Percentiles rank a stretch among this genome's conserved stretches.
These are phyloP conservation scores for Coemansia sp. DNA, from an alignment of 192 early-diverging fungal genomes.

Conservation along the genomic window DNA sequence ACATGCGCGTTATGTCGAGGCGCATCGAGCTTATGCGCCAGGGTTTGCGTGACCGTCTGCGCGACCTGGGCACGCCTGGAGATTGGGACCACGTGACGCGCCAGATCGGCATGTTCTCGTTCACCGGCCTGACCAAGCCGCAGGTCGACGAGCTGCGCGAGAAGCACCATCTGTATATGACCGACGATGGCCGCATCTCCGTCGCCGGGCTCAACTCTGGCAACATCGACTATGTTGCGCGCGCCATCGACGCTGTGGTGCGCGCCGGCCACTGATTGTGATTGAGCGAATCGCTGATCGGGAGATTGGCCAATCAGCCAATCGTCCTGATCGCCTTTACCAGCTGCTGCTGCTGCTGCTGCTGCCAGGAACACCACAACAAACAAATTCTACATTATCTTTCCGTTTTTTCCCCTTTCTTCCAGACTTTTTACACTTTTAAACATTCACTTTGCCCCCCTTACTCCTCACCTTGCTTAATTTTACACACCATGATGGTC, in stretches of 20 bases:
- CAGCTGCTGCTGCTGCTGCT: too few relatives aligned
- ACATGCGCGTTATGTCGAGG: conserved; percentile 78
- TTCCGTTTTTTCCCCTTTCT: background rate
- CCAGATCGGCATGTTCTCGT: conserved; percentile 99
- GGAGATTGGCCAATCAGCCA: background rate
- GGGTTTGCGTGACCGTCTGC: conserved; percentile 62
- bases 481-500: conserved; percentile 4
- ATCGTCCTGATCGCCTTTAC: background rate
- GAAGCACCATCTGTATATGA: conserved; percentile 92
- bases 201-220: conserved; percentile 89
- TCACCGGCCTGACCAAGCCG: conserved; percentile 73
- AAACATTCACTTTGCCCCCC: background rate
- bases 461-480: background rate
- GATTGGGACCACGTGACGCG: conserved; percentile 93
- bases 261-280: conserved; percentile 55
- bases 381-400: background rate
- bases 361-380: background rate
- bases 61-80: conserved; percentile 78
- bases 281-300: background rate
- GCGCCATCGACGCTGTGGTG: conserved; percentile 87
- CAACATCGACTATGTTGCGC: conserved; percentile 89
- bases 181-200: conserved; percentile 91
- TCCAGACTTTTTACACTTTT: background rate
- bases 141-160: conserved; percentile 80
- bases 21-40: conserved; percentile 91